Conservation (phyloP, 2,329 filamentous ascomycete genomes). For the Drechslerella stenobrocha region DNA sequence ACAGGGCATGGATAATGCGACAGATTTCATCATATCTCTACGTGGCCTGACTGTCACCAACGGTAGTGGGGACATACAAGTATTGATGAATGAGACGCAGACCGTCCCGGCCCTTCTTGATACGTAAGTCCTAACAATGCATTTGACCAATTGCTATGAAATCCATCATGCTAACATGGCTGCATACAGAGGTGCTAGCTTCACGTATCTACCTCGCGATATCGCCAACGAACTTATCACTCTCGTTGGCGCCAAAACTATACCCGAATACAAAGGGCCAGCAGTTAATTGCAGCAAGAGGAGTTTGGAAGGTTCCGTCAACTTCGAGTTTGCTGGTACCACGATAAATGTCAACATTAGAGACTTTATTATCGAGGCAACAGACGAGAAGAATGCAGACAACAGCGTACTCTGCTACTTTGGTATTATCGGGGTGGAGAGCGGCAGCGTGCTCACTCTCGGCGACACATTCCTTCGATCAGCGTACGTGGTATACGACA, state of each 20-base stretch:
- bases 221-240: constrained; percentile 44
- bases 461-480: constrained; percentile 76
- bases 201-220: constrained; percentile 51
- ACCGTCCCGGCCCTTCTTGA: constrained; percentile 70
- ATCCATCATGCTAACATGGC: constrained; percentile 3
- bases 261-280: constrained; percentile 61
- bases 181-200: constrained; percentile 50
- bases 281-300: constrained; percentile 66
- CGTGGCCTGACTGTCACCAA: constrained; percentile 61
- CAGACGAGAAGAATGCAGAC: constrained; percentile 61
- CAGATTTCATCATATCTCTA: constrained; percentile 71
- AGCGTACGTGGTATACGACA: constrained; percentile 75
- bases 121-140: constrained; percentile 56
- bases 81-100: constrained; percentile 58
- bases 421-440: constrained; percentile 65
- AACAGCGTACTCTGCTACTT: constrained; percentile 67
- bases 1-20: constrained; percentile 59
- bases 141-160: neutral
- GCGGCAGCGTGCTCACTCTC: constrained; percentile 63
- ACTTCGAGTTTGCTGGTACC: constrained; percentile 63
- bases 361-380: constrained; percentile 60
- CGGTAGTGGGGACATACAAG: constrained; percentile 54
- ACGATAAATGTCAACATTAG: constrained; percentile 63
- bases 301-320: constrained; percentile 57
- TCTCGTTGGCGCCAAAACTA: constrained; percentile 59